Base-by-base conservation (phyloP, 768 basidiomycete species). In the Astraeus odoratus region DNA sequence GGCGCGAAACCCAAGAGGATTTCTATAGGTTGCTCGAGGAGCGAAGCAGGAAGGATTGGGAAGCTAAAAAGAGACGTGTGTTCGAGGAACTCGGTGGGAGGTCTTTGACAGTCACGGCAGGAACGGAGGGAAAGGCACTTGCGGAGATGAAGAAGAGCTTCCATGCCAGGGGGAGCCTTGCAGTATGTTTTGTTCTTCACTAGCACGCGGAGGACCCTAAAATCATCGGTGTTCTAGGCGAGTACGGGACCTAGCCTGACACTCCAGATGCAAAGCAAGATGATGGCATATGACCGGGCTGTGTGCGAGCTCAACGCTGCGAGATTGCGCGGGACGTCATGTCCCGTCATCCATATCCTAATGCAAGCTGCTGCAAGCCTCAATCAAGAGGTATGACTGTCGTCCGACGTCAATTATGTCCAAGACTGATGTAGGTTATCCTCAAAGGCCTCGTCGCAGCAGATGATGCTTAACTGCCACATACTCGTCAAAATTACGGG, bases 231-330 rank as follows among this genome's bases (percentile, higher is more conserved):
- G 33, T 22, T 43, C 9, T 49, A 74, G 68, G 59, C 73, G 35
- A 68, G 69, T 44, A 65, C 70, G 1, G 68, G 73, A 1, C 80
- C 83, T 1, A 79, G 73, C 48, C 65, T 83, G 18, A 79, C 74
- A 12, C 62, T 87, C 31, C 86, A 89, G 58, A 86, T 86, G 83
- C 92, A 94, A 63, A 81, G 76, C 65, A 89, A 88, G 66, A 93
- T 97, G 93, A 90, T 97, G 86, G 83, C 81, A 10, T 99, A 97
- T 61, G 88, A 94, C 69, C 79, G 80, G 39, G 82, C 87, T 25
- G 70, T 97, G 34, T 70, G 76, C 6, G 80, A 88, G 19, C 69
- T 97, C 41, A 93, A 96, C 67, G 64, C 72, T 30, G 77, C 86
- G 1, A 72, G 92, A 34, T 67, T 83, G 15, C 77, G 81, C 3